Base-by-base conservation (phyloP, 306 rosid species). In the Cucurbita argyrosperma region DNA sequence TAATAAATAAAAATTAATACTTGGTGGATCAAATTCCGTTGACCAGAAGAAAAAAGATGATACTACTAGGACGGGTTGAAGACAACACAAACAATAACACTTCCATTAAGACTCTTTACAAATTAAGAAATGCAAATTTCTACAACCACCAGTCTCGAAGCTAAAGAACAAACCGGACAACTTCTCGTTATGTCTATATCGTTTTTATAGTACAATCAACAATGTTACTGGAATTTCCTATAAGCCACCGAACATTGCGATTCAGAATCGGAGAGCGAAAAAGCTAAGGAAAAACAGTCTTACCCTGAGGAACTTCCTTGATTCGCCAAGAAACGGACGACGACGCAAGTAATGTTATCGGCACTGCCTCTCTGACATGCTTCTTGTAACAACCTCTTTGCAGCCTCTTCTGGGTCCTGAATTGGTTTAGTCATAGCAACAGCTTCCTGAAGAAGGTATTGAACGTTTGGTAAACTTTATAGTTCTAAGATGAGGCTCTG, bases 311-410 rank as follows among this genome's bases (percentile, higher is more conserved):
- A 71, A 72, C 80, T 84, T 18, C 82, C 93, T 77, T 85, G 89
- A 77, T 85, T 82, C 61, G 77, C 78, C 84, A 84, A 82, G 91
- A 92, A 92, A 76, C 98, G 98, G 55, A 92, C 98, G 14, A 92
- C 98, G 26, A 92, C 93, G 11, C 90, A 86, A 10, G 98, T 92
- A 79, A 92, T 88, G 74, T 92, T 92, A 79, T 92, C 98, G 39
- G 98, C 90, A 71, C 98, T 92, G 13, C 98, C 96, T 86, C 96
- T 88, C 77, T 85, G 89, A 67, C 56, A 83, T 77, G 98, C 98
- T 85, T 92, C 98, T 75, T 80, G 87, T 91, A 90, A 82, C 83
- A 92, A 80, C 77, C 87, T 88, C 84, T 90, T 92, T n/a, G 98
- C 92, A 3, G 92, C 91, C 60, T 87, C 93, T 83, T 92, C 96